Base-by-base conservation (phyloP, 176 grass and related monocot species). In the Aegilops speltoides region DNA sequence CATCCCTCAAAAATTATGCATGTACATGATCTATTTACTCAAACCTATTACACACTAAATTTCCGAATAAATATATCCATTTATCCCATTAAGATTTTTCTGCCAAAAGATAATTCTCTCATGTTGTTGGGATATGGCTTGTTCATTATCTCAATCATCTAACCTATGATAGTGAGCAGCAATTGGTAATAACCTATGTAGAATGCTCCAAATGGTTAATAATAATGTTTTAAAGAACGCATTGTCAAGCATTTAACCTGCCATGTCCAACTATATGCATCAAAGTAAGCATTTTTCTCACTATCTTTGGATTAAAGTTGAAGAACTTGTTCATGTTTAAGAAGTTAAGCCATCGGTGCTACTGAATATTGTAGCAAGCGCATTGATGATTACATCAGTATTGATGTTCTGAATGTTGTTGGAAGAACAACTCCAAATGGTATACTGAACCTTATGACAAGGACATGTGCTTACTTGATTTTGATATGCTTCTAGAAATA, bases 391-490 rank as follows among this genome's bases (percentile, higher is more conserved):
- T 89, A 89, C 84, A 59, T 98, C 81, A 89, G 86, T 87, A 88
- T 87, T 15, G 88, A 98, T 38, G 90, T 88, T 86, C 73, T 98
- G 54, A 86, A 89, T 89, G 86, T 86, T 60, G 88, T 98, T 88
- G 91, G 92, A 40, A 93, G 93, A 82, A 88, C 84, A 65, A 83
- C 76, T 33, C 43, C 66, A 54, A 86, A 89, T 57, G 81, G 38
- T 10, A 82, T 59, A 81, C 57, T n/a, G 84, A 95, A 79, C 88
- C 88, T 46, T 98, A 91, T 10, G 65, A 94, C 83, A 92, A 82
- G 80, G 82, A 98, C 86, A 64, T 88, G 2, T 98, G 93, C 73
- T 71, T 95, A 75, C 88, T 91, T 88, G 82, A 92, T 81, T 92
- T 96, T 60, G 43, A 89, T 65, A 36, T 94, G 69, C 65, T 96